Conservation (phyloP, 495 filamentous ascomycete genomes). For the Cladorrhinum samala region DNA sequence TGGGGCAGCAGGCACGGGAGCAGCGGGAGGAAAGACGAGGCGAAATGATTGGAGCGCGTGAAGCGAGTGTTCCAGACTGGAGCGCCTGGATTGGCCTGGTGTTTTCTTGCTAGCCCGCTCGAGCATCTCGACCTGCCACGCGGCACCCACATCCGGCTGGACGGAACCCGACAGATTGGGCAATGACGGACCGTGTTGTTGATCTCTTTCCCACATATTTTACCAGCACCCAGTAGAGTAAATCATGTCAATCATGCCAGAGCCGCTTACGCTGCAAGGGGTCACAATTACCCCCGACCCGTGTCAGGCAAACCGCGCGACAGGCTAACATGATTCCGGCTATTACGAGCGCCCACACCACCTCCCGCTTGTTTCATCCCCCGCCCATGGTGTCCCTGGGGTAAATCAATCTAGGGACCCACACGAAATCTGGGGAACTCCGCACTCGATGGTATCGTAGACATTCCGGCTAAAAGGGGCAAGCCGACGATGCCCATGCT, state of each 20-base stretch:
- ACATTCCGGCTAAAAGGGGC: constrained; percentile 12
- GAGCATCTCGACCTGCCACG: neutral
- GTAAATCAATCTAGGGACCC: constrained; percentile 3
- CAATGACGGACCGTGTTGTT: constrained; percentile 3
- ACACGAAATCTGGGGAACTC: constrained; percentile 6
- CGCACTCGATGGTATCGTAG: constrained; percentile 2
- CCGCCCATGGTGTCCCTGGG: constrained; percentile 1
- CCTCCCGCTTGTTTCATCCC: neutral
- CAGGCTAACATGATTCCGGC: neutral
- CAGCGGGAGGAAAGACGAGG: neutral
- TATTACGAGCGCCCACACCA: constrained; percentile 5
- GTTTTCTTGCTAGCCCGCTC: no score
- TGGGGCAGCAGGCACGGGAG: constrained; percentile 50
- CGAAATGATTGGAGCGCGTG: neutral
- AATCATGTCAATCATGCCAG: no score
- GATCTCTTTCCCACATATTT: neutral
- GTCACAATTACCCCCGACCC: constrained; percentile 6
- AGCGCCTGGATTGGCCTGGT: neutral
- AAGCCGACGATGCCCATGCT: neutral
- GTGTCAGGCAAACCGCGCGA: neutral
- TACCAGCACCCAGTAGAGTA: no score
- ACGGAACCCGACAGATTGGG: constrained; percentile 13
- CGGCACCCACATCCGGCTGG: neutral
- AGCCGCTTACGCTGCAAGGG: constrained; percentile 8
- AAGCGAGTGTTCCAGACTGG: neutral